Evolutionary conservation across 1,139 yeast species (phyloP), one percentile per base, ranked within the genome.

Genomic region (Candida albicans): DNA sequence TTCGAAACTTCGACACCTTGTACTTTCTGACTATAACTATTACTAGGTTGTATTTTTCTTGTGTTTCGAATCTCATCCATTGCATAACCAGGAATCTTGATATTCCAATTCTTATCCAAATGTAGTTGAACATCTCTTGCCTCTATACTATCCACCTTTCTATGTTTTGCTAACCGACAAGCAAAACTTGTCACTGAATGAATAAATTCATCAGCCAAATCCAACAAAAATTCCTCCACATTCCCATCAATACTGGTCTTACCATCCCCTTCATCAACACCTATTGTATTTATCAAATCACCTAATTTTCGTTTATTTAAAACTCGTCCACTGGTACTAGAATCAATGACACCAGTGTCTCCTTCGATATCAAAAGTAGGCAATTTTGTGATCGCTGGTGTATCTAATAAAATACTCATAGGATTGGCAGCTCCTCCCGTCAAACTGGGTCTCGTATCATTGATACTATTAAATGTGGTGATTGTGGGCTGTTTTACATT

Each of bases 201-300:
- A 18, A 93, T 95, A 61, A 93, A 93, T 60, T 95, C 99, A 62
- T 95, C 99, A 0, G 99, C 98, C 48, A 93, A 72, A 62, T 95
- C 99, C 41, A 95, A 73, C 40, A 93, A 69, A 33, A 91, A 69
- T 55, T 91, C 97, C 62, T 93, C 98, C 11, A 91, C 98, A 64
- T 93, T 96, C 25, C 98, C 98, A 62, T 91, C 98, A 46, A 93
- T 86, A 14, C 78, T 79, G 7, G 95, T 87, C 56, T 88, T 93
- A 4, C 96, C 95, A 56, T 88, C 95, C 27, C 93, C 91, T 62
- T 87, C 91, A 61, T 87, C 91, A 2, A 84, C 81, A 5, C 93
- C 91, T 8, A 90, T 88, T 1, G 89, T 81, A 54, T 82, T 82
- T 8, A 93, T 93, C 50, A 93, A 73, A 59, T 93, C 99, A 46